Evolutionary conservation across 768 basidiomycete genomes (phyloP), one percentile per base, ranked within the genome.

Genomic region (Lentinus tigrinus): DNA sequence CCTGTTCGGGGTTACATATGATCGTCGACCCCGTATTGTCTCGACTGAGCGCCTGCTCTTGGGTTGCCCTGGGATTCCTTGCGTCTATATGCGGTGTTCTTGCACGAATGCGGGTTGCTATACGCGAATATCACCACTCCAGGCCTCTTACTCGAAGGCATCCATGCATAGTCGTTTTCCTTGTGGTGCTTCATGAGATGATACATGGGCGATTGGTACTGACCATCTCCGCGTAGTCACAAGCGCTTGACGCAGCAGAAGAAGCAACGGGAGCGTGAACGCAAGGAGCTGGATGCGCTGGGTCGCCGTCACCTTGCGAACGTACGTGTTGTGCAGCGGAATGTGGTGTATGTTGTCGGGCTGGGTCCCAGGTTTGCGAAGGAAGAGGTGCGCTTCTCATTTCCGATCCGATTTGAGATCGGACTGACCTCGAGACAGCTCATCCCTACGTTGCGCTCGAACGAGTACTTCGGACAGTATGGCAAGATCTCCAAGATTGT

Each of bases 401-500:
- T 28, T 14, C 19, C 43, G 46, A 8, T 51, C 49, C 58, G 50
- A 37, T 47, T 42, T 54, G 23, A 63, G 56, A 48, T 58, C 49
- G 47, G 51, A 49, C 51, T 52, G 24, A 48, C 28, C 28, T 24
- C 60, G 27, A 26, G n/a, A 49, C 50, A 70, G 94, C 84, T 95
- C 46, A 93, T 98, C 64, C 88, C 94, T 1, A 92, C 94, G 13
- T 76, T 99, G 39, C 91, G 96, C 46, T 95, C 93, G 5, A 88
- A 88, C 64, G 97, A 99, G 65, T 98, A 97, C 70, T 98, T 98
- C 70, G 97, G 97, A 10, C 95, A 97, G 70, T 99, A 98, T 73
- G 97, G 97, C 65, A 98, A 95, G 78, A 98, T 99, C 65, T 85
- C 89, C 42, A 96, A 96, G 77, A 93, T 99, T 47, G 79, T 98